Evolutionary conservation across 371 early-diverging fungal genomes (phyloP).

Genomic region (Globomyces sp.): DNA sequence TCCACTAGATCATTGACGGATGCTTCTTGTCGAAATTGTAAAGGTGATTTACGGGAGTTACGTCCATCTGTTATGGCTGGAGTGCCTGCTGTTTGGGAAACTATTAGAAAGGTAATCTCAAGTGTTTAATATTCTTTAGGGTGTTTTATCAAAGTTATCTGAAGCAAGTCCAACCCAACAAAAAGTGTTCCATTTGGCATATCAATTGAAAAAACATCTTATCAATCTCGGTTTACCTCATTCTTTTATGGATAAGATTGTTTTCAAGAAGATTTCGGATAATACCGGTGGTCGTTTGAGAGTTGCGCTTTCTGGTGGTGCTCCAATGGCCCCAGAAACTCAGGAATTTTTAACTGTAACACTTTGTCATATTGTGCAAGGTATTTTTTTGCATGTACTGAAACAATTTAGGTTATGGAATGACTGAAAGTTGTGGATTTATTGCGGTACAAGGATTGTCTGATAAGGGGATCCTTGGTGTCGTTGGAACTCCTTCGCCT

Average conservation of each 20-base stretch:
- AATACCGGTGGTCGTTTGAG: slow-evolving; percentile 92
- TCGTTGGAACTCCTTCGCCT: slow-evolving; percentile 79
- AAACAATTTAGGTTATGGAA: slow-evolving; percentile 46
- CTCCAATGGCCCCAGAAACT: slow-evolving; percentile 83
- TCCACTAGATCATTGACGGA: slow-evolving; percentile 83
- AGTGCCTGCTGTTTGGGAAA: slow-evolving; percentile 83
- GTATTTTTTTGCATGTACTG: slow-evolving; percentile 47
- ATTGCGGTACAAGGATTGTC: slow-evolving; percentile 32
- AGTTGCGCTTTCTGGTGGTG: slow-evolving; percentile 91
- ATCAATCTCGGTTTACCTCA: slow-evolving; percentile 65
- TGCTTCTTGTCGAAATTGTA: slow-evolving; percentile 86
- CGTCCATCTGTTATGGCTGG: slow-evolving; percentile 91
- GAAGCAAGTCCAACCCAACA: slow-evolving; percentile 62
- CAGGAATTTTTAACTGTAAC: slow-evolving; percentile 83
- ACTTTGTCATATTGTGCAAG: slow-evolving; percentile 85
- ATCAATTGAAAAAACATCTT: slow-evolving; percentile 73
- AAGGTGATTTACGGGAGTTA: slow-evolving; percentile 91
- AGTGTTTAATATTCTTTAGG: slow-evolving; percentile 43
- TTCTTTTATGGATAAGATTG: slow-evolving; percentile 71
- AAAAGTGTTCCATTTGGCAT: slow-evolving; percentile 71
- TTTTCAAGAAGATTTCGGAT: slow-evolving; percentile 87
- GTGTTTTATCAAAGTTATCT: slow-evolving; percentile 71
- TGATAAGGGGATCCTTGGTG: slow-evolving; percentile 33
- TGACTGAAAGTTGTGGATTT: slow-evolving; percentile 61
- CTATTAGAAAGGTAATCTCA: slow-evolving; percentile 57